These are phyloP conservation scores for Pseudoperonospora humuli DNA, from an alignment of 352 stramenopile species.

Conservation along the genomic window DNA sequence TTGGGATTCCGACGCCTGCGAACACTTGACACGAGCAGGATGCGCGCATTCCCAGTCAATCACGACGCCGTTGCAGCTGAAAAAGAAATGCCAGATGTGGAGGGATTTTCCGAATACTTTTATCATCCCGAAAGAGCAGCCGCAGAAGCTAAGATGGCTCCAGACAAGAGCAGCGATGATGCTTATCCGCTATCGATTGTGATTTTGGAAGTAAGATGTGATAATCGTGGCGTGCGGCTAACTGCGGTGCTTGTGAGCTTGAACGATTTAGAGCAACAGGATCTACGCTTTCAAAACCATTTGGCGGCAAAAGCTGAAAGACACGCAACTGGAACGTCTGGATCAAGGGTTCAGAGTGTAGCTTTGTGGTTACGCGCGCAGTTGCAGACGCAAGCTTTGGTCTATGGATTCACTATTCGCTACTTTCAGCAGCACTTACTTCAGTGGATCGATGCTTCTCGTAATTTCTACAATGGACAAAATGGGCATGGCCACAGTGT, in stretches of 20 bases:
- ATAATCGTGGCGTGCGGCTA: constrained; percentile 59
- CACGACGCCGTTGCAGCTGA: constrained; percentile 10
- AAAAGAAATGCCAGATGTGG: constrained; percentile 25
- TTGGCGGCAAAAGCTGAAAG: constrained; percentile 12
- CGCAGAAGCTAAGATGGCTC: constrained; percentile 16
- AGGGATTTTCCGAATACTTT: constrained; percentile 68
- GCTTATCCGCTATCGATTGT: constrained; percentile 27
- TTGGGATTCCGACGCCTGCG: constrained; percentile 60
- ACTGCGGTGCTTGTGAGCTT: constrained; percentile 55
- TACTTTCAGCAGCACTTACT: constrained; percentile 68
- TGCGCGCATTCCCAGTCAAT: constrained; percentile 15
- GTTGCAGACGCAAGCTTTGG: constrained; percentile 48
- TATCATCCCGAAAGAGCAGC: constrained; percentile 39
- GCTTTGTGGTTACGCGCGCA: constrained; percentile 38
- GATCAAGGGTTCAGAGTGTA: constrained; percentile 40
- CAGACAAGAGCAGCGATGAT: constrained; percentile 2
- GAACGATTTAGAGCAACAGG: constrained; percentile 54
- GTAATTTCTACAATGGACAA: constrained; percentile 22
- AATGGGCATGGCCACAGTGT: constrained; percentile 5
- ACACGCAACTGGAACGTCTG: constrained; percentile 11
- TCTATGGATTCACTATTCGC: constrained; percentile 70
- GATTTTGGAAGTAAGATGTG: constrained; percentile 65
- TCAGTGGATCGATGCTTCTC: constrained; percentile 37
- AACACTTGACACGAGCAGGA: constrained; percentile 23
- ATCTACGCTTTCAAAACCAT: constrained; percentile 46